Conservation (phyloP, 1,139 yeast genomes). For the Candida glucosophila region DNA sequence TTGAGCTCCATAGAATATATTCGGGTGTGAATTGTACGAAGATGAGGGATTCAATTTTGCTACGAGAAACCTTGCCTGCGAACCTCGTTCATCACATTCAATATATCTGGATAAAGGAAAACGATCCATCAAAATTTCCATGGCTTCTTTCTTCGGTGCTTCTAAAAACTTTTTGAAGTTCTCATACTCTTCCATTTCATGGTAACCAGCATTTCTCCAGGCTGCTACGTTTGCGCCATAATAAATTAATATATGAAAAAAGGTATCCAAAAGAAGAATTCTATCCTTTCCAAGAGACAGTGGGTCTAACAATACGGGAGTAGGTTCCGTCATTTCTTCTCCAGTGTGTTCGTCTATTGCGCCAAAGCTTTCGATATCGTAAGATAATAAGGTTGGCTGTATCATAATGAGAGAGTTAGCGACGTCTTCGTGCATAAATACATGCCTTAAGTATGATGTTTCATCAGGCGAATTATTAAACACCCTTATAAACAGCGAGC, state of each 20-base stretch:
- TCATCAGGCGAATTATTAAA: conserved; percentile 79
- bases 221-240: conserved; percentile 64
- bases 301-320: conserved; percentile 90
- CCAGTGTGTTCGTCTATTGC: conserved; percentile 35
- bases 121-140: conserved; percentile 56
- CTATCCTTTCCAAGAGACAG: conserved; percentile 63
- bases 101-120: conserved; percentile 69
- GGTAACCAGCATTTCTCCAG: conserved; percentile 65
- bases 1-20: conserved; percentile 22
- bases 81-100: conserved; percentile 70
- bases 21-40: conserved; percentile 39
- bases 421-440: conserved; percentile 64
- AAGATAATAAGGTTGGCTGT: conserved; percentile 81
- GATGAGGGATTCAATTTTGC: conserved; percentile 71
- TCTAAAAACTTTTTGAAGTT: conserved; percentile 54
- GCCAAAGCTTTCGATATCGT: conserved; percentile 47
- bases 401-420: conserved; percentile 94
- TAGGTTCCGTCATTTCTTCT: conserved; percentile 47
- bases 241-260: conserved; percentile 73
- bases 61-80: conserved; percentile 70
- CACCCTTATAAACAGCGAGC: conserved; percentile 62
- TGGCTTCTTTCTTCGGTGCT: conserved; percentile 61
- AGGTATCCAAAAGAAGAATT: conserved; percentile 82
- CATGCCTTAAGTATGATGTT: conserved; percentile 60
- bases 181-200: conserved; percentile 55